phyloP scores from a whole-genome alignment of 495 filamentous ascomycete genomes.

The Aspergillus diversus region DNA sequence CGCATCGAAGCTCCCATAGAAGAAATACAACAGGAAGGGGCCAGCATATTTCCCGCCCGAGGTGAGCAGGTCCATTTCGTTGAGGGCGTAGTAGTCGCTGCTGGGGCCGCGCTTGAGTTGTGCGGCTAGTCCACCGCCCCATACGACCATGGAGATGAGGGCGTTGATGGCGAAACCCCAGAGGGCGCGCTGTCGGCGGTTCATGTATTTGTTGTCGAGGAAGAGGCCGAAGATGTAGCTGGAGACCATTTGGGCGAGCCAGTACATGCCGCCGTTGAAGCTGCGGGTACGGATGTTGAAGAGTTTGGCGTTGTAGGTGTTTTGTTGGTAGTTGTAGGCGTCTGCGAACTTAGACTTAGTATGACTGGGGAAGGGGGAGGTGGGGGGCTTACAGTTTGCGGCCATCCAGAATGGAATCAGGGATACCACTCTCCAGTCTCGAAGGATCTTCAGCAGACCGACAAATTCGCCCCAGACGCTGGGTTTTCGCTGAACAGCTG shows the following conservation, averaged over 20 bases:
- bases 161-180: conserved; percentile 45
- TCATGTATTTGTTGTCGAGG: conserved; percentile 44
- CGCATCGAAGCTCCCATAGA: conserved; percentile 57
- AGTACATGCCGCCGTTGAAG: conserved; percentile 55
- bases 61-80: conserved; percentile 23
- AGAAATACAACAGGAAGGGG: conserved; percentile 50
- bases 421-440: conserved; percentile 2
- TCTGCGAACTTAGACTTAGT: conserved; percentile 68
- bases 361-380: conserved; percentile 36
- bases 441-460: conserved; percentile 45
- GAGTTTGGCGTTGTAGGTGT: conserved; percentile 51
- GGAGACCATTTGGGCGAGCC: conserved; percentile 56
- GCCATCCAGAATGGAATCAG: neutral
- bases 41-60: conserved; percentile 28
- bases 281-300: conserved; percentile 53
- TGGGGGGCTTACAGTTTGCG: neutral
- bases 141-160: conserved; percentile 47
- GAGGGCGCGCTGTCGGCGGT: conserved; percentile 45
- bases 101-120: conserved; percentile 46
- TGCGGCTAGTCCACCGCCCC: conserved; percentile 57
- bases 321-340: conserved; percentile 69
- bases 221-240: conserved; percentile 49
- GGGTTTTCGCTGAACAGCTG: conserved; percentile 84
- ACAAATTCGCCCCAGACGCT: conserved; percentile 58
- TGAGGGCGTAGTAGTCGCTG: conserved; percentile 16